Evolutionary conservation across 805 yeast genomes (phyloP), one percentile per base, ranked within the genome.

Genomic region (Candida qinlingensis): DNA sequence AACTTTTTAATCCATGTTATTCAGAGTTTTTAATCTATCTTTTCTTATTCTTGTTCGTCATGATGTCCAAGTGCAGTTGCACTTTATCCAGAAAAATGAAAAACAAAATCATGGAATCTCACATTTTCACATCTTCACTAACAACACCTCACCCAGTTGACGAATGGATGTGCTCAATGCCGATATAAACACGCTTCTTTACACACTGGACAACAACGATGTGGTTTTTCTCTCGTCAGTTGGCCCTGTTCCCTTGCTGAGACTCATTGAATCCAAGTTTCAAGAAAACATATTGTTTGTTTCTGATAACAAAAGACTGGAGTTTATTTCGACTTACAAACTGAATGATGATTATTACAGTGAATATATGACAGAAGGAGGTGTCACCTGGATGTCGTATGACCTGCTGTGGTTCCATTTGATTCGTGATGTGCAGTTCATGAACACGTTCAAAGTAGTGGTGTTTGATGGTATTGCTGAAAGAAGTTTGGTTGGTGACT

Each of bases 401-500:
- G 50, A 47, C 13, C 11, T 47, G 28, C 19, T 43, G 12, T 43
- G 44, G 44, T 39, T n/a, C 12, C 39, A 39, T 4, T 8, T 47
- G 8, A 4, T 27, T 3, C 41, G 39, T 9, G 28, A 43, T 19
- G 5, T 19, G 7, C 6, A 35, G 6, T 47, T 36, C 12, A 7
- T 47, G 6, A 30, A 27, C 5, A 26, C n/a, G 13, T 47, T 29
- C 27, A 42, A 39, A 12, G 5, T 43, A 7, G 42, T 47, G 11
- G 38, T 47, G 13, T 43, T 47, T 39, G 47, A 43, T 37, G 41
- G 41, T 10, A 29, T 43, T 7, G 39, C 37, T 39, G 43, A 43
- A 11, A 29, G 50, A 29, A 8, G 29, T 13, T 27, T 39, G 11
- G 36, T 35, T n/a, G 27, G 41, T 8, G 50, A 47, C 35, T 13